Evolutionary conservation across 345 rosid species (phyloP), one percentile per base, ranked within the genome.

Genomic region (Lepidium sativum): DNA sequence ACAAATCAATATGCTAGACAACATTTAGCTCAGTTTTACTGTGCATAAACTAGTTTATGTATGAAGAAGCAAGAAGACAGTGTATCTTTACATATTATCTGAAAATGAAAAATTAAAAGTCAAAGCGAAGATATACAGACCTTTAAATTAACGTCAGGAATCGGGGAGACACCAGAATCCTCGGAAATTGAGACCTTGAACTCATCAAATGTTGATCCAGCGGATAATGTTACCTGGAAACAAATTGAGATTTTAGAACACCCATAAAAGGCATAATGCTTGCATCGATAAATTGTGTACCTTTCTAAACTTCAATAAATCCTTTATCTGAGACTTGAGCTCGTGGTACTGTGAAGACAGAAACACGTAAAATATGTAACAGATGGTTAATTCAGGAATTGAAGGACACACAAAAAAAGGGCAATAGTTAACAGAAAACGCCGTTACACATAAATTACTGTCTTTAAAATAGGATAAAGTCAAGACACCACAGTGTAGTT

Each of bases 121-220:
- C 5, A 33, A 69, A 33, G 42, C 14, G 38, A 61, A 33, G 51
- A 65, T 48, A 52, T 21, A 56, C 56, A 52, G 47, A 86, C 96
- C 87, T 81, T 86, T 37, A 85, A 68, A 71, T 78, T 88, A 58
- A 79, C 71, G 66, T 86, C 95, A 37, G 87, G 80, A 73, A 84
- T 70, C 40, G 82, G 78, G 14, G 84, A 74, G 49, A 72, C 67
- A 72, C 74, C 66, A 47, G 77, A 43, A 72, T 77, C 86, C 71
- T 84, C 86, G 7, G 75, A 60, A 75, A 88, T 50, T 49, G 91
- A 79, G 63, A 77, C 81, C 84, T 81, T 87, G 54, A 94, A 78
- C 71, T 86, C 95, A 61, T 90, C 96, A 48, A 84, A 40, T 6
- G 88, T 81, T 82, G 90, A 83, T 43, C 86, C 82, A 68, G 87